These are phyloP conservation scores for Dactylellina leptospora DNA, from an alignment of 2,329 filamentous ascomycete genomes.

Conservation along the genomic window DNA sequence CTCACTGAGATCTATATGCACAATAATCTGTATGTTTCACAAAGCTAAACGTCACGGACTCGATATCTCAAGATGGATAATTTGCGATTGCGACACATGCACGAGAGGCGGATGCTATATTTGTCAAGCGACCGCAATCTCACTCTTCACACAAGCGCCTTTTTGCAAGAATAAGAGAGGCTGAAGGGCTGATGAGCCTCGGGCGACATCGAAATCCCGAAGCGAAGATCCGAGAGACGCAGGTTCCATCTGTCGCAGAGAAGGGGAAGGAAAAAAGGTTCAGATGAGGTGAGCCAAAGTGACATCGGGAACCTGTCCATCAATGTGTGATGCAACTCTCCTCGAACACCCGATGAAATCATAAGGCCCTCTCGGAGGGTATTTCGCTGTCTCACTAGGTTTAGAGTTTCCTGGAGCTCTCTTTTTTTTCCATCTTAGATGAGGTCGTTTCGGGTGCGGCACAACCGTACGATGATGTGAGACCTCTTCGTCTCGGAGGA, in stretches of 20 bases:
- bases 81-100: slow-evolving; percentile 50
- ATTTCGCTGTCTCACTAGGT: slow-evolving; percentile 26
- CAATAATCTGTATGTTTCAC: slow-evolving; percentile 37
- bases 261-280: slow-evolving; percentile 19
- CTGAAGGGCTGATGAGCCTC: slow-evolving; percentile 47
- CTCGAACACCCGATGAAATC: slow-evolving; percentile 44
- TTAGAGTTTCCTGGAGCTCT: slow-evolving; percentile 45
- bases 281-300: slow-evolving; percentile 17
- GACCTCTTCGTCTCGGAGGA: slow-evolving; percentile 51
- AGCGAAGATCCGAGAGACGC: slow-evolving; percentile 42
- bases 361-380: slow-evolving; percentile 36
- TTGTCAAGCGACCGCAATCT: slow-evolving; percentile 46
- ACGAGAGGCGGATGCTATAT: slow-evolving; percentile 26
- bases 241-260: slow-evolving; percentile 17
- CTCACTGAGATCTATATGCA: background rate
- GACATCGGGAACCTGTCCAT: background rate
- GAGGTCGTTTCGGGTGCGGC: slow-evolving; percentile 43
- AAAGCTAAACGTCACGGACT: slow-evolving; percentile 5
- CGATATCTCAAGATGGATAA: slow-evolving; percentile 41
- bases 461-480: slow-evolving; percentile 13
- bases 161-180: slow-evolving; percentile 21
- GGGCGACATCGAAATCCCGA: slow-evolving; percentile 24
- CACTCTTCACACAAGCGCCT: background rate
- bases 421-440: background rate
- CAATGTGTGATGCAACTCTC: slow-evolving; percentile 12